Conservation (phyloP, 805 yeast species). For the Saturnispora dispora region DNA sequence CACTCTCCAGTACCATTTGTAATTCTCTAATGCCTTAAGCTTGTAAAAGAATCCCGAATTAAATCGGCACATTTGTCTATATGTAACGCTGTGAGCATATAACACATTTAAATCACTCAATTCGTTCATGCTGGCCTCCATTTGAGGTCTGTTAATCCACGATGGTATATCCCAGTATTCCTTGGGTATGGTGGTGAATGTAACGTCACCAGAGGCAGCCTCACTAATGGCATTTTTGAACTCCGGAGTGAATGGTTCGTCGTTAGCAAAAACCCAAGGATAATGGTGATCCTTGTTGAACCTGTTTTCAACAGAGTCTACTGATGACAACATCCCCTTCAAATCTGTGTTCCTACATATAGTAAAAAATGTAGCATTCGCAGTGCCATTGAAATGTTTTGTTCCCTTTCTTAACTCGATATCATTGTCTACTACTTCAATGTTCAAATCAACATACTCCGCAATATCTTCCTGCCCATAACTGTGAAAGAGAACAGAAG, state of each 20-base stretch:
- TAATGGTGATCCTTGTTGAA: slow-evolving; percentile 32
- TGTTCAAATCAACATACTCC: not conserved
- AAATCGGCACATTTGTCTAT: slow-evolving; percentile 60
- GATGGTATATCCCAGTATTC: slow-evolving; percentile 42
- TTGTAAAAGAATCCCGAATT: slow-evolving; percentile 45
- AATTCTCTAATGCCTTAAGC: slow-evolving; percentile 34
- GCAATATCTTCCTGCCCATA: not conserved
- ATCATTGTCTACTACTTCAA: slow-evolving; percentile 3
- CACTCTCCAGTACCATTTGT: slow-evolving; percentile 51
- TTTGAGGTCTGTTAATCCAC: slow-evolving; percentile 30
- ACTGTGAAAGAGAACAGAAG: not conserved
- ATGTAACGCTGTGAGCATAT: slow-evolving; percentile 52
- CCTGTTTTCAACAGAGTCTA: slow-evolving; percentile 29
- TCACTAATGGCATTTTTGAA: slow-evolving; percentile 28
- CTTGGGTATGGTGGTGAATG: slow-evolving; percentile 35
- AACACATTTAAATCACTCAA: slow-evolving; percentile 30
- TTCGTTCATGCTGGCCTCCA: slow-evolving; percentile 22
- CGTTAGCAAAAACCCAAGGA: slow-evolving; percentile 40
- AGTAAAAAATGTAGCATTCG: slow-evolving; percentile 51
- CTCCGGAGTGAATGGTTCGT: slow-evolving; percentile 33
- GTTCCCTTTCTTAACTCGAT: slow-evolving; percentile 5
- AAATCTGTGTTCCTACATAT: slow-evolving; percentile 35
- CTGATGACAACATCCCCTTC: slow-evolving; percentile 29
- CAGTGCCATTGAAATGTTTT: slow-evolving; percentile 1
- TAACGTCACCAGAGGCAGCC: slow-evolving; percentile 33